Evolutionary conservation across 257 asterid genomes (phyloP), one percentile per base, ranked within the genome.

Genomic region (Prunella vulgaris): DNA sequence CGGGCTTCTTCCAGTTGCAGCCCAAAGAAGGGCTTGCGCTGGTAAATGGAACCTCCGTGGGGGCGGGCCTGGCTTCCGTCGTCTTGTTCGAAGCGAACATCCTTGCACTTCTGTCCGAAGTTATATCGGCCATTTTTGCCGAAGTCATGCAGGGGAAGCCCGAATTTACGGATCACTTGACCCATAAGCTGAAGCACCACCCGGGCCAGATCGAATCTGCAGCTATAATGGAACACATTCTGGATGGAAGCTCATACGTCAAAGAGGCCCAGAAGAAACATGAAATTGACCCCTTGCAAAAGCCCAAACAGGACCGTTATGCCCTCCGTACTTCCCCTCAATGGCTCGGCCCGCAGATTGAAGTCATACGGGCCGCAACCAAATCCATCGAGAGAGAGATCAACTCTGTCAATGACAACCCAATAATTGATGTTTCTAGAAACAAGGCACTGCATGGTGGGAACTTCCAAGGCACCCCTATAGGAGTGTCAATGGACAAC

Each of bases 171-270:
- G 85, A 81, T 10, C 76, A 77, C 57, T 70, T 81, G 64, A 81
- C 80, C 1, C 85, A 81, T 22, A 74, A 74, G 13, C 44, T 81
- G 24, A 81, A 81, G 81, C 86, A 78, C 77, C 86, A 81, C 12
- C 86, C 86, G 0, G 86, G 86, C 1, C 85, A 81, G 59, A 81
- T 81, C 1, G 84, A 80, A 65, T 77, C 84, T 0, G 84, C 84
- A 0, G 84, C 84, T 9, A 64, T 80, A 51, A 80, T 80, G 82
- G 84, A 80, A 20, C 79, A 80, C 76, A 69, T 80, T 10, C 79
- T 80, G 10, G 77, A 74, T 25, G 85, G 82, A 5, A 80, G 85
- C 53, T 70, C 80, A 0, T 77, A 61, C 51, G 22, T 74, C 1
- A 68, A 74, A 30, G 76, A 74, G 7, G 83, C 85, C 0, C 54